A percentile compares a stretch with the other conserved stretches of the same genome.
Evolutionary conservation across 176 grass and related monocot genomes (phyloP).

Genomic region (Olyra latifolia): DNA sequence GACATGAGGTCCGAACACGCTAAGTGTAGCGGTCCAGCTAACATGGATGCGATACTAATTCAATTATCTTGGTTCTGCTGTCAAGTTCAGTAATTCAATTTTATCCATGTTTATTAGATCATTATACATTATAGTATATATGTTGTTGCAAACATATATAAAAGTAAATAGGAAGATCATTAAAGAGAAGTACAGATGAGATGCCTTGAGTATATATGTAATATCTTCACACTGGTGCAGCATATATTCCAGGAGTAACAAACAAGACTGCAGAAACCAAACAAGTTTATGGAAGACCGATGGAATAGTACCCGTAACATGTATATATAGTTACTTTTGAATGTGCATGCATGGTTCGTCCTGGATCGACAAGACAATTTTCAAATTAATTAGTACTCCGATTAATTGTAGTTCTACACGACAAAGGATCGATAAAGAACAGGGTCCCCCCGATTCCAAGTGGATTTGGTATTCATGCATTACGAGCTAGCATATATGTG

Average conservation of each 20-base stretch:
- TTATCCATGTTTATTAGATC: not conserved
- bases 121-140: not conserved
- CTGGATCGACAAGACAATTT: not conserved
- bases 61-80: not conserved
- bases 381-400: not conserved
- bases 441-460: not conserved
- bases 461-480: not conserved
- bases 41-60: too few species aligned
- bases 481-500: not conserved
- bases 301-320: not conserved
- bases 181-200: not conserved
- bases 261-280: conserved; percentile 22
- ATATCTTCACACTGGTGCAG: not conserved
- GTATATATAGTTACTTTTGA: not conserved
- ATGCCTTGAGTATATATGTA: not conserved
- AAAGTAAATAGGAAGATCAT: not conserved
- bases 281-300: not conserved
- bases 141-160: not conserved
- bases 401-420: not conserved
- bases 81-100: too few species aligned
- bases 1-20: too few species aligned
- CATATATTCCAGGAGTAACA: conserved; percentile 34
- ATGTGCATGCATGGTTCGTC: not conserved
- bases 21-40: too few species aligned
- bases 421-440: conserved; percentile 2